phyloP scores from a whole-genome alignment of 495 filamentous ascomycete genomes.

The Glutinoglossum americanum region DNA sequence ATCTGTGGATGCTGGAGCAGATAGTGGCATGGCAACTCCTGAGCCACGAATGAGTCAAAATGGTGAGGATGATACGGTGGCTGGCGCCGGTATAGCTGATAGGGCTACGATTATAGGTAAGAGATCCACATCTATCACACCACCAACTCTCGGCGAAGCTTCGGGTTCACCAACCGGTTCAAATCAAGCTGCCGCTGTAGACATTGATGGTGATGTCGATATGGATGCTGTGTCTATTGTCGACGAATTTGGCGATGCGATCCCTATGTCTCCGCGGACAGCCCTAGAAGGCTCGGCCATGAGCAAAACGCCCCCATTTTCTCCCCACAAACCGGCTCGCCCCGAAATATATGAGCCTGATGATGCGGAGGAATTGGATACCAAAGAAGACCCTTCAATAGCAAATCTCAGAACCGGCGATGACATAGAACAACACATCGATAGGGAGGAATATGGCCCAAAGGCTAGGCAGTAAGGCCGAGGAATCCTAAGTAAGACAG shows the following conservation, averaged over 20 bases:
- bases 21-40: slow-evolving; percentile 5
- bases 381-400: background rate
- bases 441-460: background rate
- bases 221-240: background rate
- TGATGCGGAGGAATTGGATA: background rate
- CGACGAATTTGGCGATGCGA: background rate
- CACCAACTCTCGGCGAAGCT: background rate
- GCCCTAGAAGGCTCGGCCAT: background rate
- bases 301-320: background rate
- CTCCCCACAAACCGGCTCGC: background rate
- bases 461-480: background rate
- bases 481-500: background rate
- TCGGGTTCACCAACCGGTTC: background rate
- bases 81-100: background rate
- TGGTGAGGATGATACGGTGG: background rate
- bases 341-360: background rate
- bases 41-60: background rate
- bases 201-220: slow-evolving; percentile 1
- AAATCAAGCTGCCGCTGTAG: background rate
- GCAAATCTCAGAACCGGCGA: background rate
- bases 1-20: background rate
- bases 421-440: background rate
- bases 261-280: background rate
- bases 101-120: background rate
- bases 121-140: background rate